Evolutionary conservation across 495 filamentous ascomycete genomes (phyloP).

Genomic region (Aspergillus asperescens): DNA sequence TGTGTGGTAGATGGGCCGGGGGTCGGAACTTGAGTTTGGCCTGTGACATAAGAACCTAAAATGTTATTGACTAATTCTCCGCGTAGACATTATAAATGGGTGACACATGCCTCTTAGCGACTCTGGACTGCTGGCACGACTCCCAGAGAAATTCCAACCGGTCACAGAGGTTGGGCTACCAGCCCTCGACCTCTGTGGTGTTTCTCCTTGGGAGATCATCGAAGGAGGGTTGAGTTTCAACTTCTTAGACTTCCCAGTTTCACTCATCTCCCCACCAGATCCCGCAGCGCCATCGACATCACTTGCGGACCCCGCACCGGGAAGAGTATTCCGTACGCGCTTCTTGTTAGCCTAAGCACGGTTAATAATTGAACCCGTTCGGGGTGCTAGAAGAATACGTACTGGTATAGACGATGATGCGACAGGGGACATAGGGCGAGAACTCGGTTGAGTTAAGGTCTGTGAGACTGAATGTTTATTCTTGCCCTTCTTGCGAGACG

Average conservation of each 20-base stretch:
- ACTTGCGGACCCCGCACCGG: constrained; percentile 61
- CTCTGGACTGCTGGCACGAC: constrained; percentile 39
- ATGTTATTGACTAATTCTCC: neutral
- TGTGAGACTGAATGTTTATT: constrained; percentile 52
- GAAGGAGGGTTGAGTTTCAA: constrained; percentile 55
- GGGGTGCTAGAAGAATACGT: constrained; percentile 13
- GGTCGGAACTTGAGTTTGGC: constrained; percentile 32
- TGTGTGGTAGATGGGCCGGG: constrained; percentile 25
- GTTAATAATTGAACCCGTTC: constrained; percentile 17
- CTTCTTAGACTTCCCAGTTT: constrained; percentile 65
- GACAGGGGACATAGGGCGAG: constrained; percentile 48
- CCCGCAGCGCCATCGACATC: constrained; percentile 74
- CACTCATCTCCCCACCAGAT: constrained; percentile 61
- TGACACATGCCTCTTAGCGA: constrained; percentile 27
- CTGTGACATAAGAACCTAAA: constrained; percentile 5
- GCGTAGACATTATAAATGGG: neutral
- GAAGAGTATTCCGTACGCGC: constrained; percentile 37
- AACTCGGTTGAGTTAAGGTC: constrained; percentile 50
- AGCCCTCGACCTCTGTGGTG: constrained; percentile 51
- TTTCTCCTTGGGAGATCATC: constrained; percentile 45
- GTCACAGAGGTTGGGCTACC: constrained; percentile 43
- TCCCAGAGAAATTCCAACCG: constrained; percentile 26
- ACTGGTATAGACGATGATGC: constrained; percentile 33
- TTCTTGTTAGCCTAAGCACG: constrained; percentile 40
- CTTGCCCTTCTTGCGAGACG: constrained; percentile 81